Evolutionary conservation across 2,329 filamentous ascomycete species (phyloP), one percentile per base, ranked within the genome.

Genomic region (Colletotrichum higginsianum): DNA sequence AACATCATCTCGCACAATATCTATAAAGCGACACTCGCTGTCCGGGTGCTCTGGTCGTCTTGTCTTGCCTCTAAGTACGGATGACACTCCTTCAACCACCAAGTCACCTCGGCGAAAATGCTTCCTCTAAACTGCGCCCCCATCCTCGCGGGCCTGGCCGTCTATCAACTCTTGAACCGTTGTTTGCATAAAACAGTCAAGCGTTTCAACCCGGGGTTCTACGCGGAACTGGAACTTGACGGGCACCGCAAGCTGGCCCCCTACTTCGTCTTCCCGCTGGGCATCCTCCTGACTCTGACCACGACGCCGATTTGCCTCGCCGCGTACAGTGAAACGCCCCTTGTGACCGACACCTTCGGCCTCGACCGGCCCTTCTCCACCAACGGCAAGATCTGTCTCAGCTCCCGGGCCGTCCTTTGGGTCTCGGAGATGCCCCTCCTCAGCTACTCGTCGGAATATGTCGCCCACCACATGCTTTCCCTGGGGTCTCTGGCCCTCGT

Each of bases 201-300:
- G 30, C 38, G 13, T 30, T 18, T 11, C 2, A 61, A 55, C 26
- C 61, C 67, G 4, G 12, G 12, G 16, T 69, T 66, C 40, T 69
- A 69, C 18, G 62, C 16, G 30, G 7, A n/a, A 5, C 55, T 69
- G 9, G 26, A 69, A 21, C 46, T 52, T 15, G 61, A 69, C 8
- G 38, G 2, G 26, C n/a, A n/a, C 13, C n/a, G 15, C 3, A 69
- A 26, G n/a, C 44, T 69, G 26, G 46, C 46, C 30, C 61, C 66
- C 4, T 72, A 71, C 21, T 67, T 65, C 23, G 74, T 74, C 13
- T 75, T 75, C 49, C 55, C 67, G 2, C 38, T 75, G 3, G 74
- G 74, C 18, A 38, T 69, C 44, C 5, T 71, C 9, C 11, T 67
- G 0, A 73, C 74, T 8, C 15, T 74, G 12, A 4, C 49, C 7